Evolutionary conservation across 371 early-diverging fungal species (phyloP), one percentile per base, ranked within the genome.

Genomic region (Capniomyces stellatus): DNA sequence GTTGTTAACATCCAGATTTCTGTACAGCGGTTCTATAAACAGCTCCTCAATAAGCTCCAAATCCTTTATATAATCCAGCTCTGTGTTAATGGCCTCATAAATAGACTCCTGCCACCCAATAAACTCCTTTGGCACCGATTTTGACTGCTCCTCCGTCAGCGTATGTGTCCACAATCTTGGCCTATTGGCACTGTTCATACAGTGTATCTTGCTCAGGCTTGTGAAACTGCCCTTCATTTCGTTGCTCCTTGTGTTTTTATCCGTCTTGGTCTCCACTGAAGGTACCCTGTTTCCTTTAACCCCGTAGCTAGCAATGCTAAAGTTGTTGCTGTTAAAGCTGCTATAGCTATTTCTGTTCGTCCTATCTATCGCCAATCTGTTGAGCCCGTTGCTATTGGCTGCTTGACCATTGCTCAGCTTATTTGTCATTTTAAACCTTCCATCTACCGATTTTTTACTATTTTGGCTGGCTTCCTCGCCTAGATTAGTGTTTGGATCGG

Each of bases 21-120:
- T 41, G 19, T 56, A 56, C 28, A 79, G 62, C 2, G 75, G 77
- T 41, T 66, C 51, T 2, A 65, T 57, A 55, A 64, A 74, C 15
- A 71, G 47, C 46, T 62, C 41, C 48, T 75, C 64, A 30, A 78
- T 64, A 23, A 75, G 61, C 51, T 73, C 70, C 52, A 81, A 59
- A 50, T 81, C 81, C 30, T 58, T 66, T 13, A 79, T 67, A 55
- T 69, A 81, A 40, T 72, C 71, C 12, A 59, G 60, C 59, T 81
- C 81, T 0, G 72, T 75, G 29, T 59, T 52, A 27, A 81, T 73
- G 29, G 76, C 55, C 59, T 81, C 82, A 61, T 69, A 73, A 46
- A 81, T 81, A 22, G 69, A 70, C 50, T 81, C 80, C 52, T 81
- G 82, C 27, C 71, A 67, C 28, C 71, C 72, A 41, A 68, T 54